phyloP scores from a whole-genome alignment of 257 asterid species.

The Apocynum venetum region DNA sequence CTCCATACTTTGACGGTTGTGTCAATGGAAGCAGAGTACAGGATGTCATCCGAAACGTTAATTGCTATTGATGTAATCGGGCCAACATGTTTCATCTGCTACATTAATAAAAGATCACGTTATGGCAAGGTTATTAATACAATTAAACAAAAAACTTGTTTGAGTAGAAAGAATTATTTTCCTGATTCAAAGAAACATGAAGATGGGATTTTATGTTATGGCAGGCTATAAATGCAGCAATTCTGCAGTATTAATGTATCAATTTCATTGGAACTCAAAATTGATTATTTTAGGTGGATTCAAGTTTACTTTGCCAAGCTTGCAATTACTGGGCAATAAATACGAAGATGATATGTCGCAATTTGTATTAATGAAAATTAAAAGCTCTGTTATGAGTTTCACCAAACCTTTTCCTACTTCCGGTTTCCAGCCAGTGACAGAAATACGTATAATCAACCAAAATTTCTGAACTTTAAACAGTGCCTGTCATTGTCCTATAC shows the following conservation, averaged over 20 bases:
- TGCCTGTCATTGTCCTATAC: background rate
- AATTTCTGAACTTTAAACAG: background rate
- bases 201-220: background rate
- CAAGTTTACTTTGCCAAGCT: background rate
- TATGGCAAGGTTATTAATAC: conserved; percentile 9
- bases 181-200: background rate
- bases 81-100: conserved; percentile 68
- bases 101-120: background rate
- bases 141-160: background rate
- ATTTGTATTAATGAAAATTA: background rate
- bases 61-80: conserved; percentile 82
- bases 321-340: conserved; percentile 8
- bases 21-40: conserved; percentile 80
- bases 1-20: conserved; percentile 83
- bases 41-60: conserved; percentile 66
- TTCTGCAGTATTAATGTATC: background rate
- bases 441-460: background rate
- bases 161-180: background rate
- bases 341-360: background rate
- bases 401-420: conserved; percentile 4
- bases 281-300: conserved; percentile 7
- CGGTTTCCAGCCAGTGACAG: background rate
- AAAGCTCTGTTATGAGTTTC: conserved; percentile 12
- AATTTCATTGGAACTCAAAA: background rate
- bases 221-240: background rate